Evolutionary conservation across 768 basidiomycete genomes (phyloP).

Genomic region (Pleurotus eryngii): DNA sequence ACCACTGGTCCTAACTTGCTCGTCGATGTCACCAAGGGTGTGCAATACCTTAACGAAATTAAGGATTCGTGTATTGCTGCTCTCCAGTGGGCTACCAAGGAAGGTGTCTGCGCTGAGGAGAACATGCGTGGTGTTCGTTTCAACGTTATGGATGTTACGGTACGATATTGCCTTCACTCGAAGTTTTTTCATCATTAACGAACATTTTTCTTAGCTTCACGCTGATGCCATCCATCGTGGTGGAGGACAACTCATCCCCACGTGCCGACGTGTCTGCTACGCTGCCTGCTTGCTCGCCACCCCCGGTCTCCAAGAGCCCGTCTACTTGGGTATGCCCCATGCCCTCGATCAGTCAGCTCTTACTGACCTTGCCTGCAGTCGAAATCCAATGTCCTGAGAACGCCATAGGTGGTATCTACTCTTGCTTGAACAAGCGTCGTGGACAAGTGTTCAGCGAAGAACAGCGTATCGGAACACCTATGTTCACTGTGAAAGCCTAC

Average conservation of each 20-base stretch:
- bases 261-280: slow-evolving; percentile 93
- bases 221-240: slow-evolving; percentile 99
- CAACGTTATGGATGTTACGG: slow-evolving; percentile 95
- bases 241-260: slow-evolving; percentile 97
- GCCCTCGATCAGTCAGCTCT: neutral
- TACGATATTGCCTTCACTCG: slow-evolving; percentile 22
- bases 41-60: slow-evolving; percentile 99
- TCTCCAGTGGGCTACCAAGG: slow-evolving; percentile 99
- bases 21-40: slow-evolving; percentile 98
- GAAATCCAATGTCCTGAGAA: slow-evolving; percentile 98
- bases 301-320: slow-evolving; percentile 92
- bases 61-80: slow-evolving; percentile 99
- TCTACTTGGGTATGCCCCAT: slow-evolving; percentile 74
- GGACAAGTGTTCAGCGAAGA: slow-evolving; percentile 98
- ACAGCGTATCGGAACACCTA: slow-evolving; percentile 94
- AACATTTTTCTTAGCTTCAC: slow-evolving; percentile 60
- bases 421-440: slow-evolving; percentile 90
- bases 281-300: slow-evolving; percentile 91
- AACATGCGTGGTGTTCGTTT: slow-evolving; percentile 98
- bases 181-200: neutral
- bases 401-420: slow-evolving; percentile 98
- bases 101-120: slow-evolving; percentile 95
- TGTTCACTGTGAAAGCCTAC: slow-evolving; percentile 99
- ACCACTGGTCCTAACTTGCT: slow-evolving; percentile 95
- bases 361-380: slow-evolving; percentile 42